Base-by-base conservation (phyloP, 331 rosid species). In the Pyracantha coccinea region DNA sequence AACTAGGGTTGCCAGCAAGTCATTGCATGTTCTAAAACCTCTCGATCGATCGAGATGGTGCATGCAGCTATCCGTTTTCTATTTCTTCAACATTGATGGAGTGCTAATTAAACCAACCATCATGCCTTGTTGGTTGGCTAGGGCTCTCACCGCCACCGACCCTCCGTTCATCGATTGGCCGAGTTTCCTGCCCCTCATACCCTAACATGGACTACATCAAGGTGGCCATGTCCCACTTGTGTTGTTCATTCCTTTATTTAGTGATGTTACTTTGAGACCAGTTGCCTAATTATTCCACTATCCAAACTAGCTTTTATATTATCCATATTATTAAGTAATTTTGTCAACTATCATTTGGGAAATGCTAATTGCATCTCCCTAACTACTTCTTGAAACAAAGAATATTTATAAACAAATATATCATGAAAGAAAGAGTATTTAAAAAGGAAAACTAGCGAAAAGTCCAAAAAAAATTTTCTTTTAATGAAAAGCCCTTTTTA, bases 141-240 rank as follows among this genome's bases (percentile, higher is more conserved):
- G 86, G 88, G 86, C 72, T 83, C 68, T 53, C 72, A 86, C 81
- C 89, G 86, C 90, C 87, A 38, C 45, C 4, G 88, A 89, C 86
- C 13, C 38, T 50, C 21, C 19, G 55, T 50, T 50, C 55, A 50
- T 50, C 55, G 55, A 50, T 61, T 25, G 66, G 32, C 33, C 32
- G 8, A 1, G 63, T 27, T 58, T 50, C 55, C 55, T 5, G 4
- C 55, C 68, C 81, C 58, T 44, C 24, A 66, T 35, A 53, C 62
- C 74, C 57, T 76, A 29, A 78, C 74, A 69, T 75, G 81, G 73
- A 52, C 74, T 50, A 57, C 21, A 23, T 20, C 77, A 21, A 45
- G 72, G 77, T 75, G 75, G 61, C 8, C 62, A 65, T 77, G 85
- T 24, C 85, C 86, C 83, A 68, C 82, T 16, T 15, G 55, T 6